phyloP scores from a whole-genome alignment of 345 rosid genomes.

The Syzygium jambos region DNA sequence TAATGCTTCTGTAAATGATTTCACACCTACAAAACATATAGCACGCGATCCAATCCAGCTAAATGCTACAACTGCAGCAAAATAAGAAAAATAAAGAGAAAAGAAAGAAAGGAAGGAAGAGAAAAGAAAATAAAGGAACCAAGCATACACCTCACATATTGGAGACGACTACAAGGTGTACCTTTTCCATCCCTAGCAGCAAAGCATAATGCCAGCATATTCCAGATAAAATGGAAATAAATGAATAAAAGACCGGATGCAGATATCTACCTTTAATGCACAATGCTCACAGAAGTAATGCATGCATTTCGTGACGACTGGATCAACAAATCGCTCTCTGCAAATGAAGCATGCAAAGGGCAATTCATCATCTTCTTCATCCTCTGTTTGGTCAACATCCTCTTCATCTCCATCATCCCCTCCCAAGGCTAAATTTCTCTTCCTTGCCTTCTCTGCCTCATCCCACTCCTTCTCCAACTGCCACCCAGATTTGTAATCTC shows the following conservation, averaged over 20 bases:
- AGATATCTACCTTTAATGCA: constrained; percentile 55
- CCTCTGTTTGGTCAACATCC: constrained; percentile 18
- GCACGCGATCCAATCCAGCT: not conserved
- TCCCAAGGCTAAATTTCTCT: constrained; percentile 68
- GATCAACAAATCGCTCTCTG: constrained; percentile 69
- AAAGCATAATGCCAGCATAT: not conserved
- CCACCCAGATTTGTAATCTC: constrained; percentile 94
- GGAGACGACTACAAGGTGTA: not conserved
- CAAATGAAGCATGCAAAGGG: constrained; percentile 91
- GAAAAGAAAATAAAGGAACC: not conserved
- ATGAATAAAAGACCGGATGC: not conserved
- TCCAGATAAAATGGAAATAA: not conserved
- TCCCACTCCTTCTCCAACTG: constrained; percentile 91
- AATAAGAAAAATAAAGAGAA: not conserved
- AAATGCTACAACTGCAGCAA: not conserved
- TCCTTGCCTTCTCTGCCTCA: constrained; percentile 77
- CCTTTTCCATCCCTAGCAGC: not conserved
- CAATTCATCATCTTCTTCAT: constrained; percentile 46
- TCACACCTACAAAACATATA: not conserved
- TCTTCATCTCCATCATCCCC: constrained; percentile 42
- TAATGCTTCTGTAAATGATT: not conserved
- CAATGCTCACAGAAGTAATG: constrained; percentile 95
- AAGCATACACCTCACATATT: not conserved
- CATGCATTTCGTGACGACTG: constrained; percentile 80
- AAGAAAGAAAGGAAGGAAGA: not conserved